phyloP scores from a whole-genome alignment of 2,329 filamentous ascomycete species.

The Ophiostoma angusticollis region DNA sequence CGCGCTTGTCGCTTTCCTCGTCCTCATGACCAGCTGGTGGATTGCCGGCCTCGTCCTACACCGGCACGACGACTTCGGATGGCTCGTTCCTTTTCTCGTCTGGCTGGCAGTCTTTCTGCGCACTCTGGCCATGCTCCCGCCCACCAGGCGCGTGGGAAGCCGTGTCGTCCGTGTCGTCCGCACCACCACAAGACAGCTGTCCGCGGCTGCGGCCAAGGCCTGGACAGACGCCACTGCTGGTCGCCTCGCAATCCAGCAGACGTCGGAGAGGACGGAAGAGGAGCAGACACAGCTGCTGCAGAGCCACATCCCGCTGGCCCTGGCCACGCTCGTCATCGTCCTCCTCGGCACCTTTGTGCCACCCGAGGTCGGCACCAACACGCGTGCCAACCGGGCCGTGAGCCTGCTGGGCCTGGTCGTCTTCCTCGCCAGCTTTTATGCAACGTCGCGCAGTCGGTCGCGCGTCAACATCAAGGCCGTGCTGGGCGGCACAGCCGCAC shows the following conservation, averaged over 20 bases:
- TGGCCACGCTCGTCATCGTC: constrained; percentile 56
- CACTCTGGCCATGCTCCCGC: constrained; percentile 47
- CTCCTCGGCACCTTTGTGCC: constrained; percentile 68
- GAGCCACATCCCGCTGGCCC: constrained; percentile 23
- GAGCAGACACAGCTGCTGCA: not conserved
- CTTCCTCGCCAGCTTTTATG: constrained; percentile 54
- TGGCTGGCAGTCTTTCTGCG: constrained; percentile 65
- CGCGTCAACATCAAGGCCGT: constrained; percentile 63
- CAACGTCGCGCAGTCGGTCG: constrained; percentile 57
- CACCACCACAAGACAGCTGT: no score
- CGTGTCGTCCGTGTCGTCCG: not conserved
- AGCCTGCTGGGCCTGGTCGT: constrained; percentile 67
- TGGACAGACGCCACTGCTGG: no score
- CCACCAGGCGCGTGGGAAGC: not conserved
- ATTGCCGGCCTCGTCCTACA: constrained; percentile 38
- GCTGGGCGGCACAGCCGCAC: constrained; percentile 75
- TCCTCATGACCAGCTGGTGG: constrained; percentile 24
- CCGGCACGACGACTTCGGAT: constrained; percentile 58
- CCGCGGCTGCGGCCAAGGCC: no score
- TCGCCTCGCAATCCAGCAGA: no score
- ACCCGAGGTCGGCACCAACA: constrained; percentile 61
- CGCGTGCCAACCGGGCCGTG: constrained; percentile 63
- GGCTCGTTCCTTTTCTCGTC: constrained; percentile 73
- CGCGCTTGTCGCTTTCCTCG: not conserved
- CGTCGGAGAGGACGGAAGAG: no score